Evolutionary conservation across 164 flowering plant species (phyloP), one percentile per base, ranked within the genome.

Genomic region (Macadamia integrifolia): DNA sequence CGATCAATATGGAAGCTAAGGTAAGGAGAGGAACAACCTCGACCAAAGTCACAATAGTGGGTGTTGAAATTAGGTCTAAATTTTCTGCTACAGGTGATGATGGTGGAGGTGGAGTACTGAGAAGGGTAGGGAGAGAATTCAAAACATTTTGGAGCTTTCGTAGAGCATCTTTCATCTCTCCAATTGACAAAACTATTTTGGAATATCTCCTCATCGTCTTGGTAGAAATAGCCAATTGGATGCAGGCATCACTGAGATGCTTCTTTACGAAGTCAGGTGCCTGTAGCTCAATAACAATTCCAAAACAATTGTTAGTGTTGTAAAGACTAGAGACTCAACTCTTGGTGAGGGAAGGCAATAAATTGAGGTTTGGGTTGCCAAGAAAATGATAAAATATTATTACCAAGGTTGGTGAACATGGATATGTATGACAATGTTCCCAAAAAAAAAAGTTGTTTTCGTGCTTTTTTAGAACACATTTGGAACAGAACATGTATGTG

Each of bases 11-110:
- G 1, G 92, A 76, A 7, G 84, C 84, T n/a, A 78, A 50, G 12
- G 91, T 85, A 23, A 81, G 82, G 18, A 91, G 70, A 8, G 92
- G 88, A 40, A 87, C 69, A 44, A 86, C 66, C 58, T 81, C 87
- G 68, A 80, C 65, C 55, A 91, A 61, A 3, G 82, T 76, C 48
- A 75, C 59, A 60, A 57, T 1, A 7, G 28, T 62, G 4, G 69
- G 35, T 2, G 46, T 60, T 15, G 60, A 30, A 23, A 46, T 35
- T 10, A 3, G 62, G 48, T 64, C 74, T 17, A 29, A 42, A 64
- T 68, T 50, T 44, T 57, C 71, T 40, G 64, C 62, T 11, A 62
- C 57, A 0, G 61, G 60, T 14, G 46, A 32, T 52, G 72, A 68
- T 4, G 40, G 43, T 61, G 57, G 14, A 43, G 72, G 48, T 6